Base-by-base conservation (phyloP, 2,329 filamentous ascomycete genomes). In the Ceratocystis destructans region DNA sequence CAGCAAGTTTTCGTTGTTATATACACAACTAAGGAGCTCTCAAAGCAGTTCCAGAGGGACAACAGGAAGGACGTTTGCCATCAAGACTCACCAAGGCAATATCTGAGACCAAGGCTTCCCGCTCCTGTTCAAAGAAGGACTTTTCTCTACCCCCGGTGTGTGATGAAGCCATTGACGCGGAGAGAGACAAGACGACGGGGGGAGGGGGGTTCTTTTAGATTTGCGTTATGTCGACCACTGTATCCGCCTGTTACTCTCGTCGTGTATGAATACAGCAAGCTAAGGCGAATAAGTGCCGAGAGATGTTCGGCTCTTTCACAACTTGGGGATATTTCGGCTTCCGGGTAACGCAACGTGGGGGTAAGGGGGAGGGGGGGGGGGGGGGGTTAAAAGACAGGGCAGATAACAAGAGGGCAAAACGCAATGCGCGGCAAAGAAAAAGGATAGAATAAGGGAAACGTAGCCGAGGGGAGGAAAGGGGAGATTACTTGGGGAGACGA, bases 101-200 rank as follows among this genome's bases (percentile, higher is more conserved):
- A 70, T 92, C 88, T 61, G 81, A 79, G 3, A 92, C 79, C 37
- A 92, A 79, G 5, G 84, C 78, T 71, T 87, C 87, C 68, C 89
- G 83, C 77, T 93, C 88, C 73, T 87, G 83, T 73, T 91, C 87
- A 71, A 91, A 93, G 71, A 87, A 89, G 0, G 85, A 78, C 75
- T 83, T 84, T 66, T 81, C 79, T 31, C 55, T 61, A 55, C 53
- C 53, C 53, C 28, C 53, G 53, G 53, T 59, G 53, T 62, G 33
- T 45, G 61, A 62, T 17, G 61, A 62, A 62, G 61, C 61, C 61
- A 62, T 62, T 20, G 61, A 15, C 8, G 17, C 53, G 53, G 53
- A 33, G 25, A 20, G 28, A n/a, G 53, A n/a, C 57, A 61, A 5
- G 15, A 31, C 6, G 6, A 7, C 8, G 3, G 48, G 25, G 5